phyloP scores from a whole-genome alignment of 352 stramenopile genomes.

The Pythium phragmitis region DNA sequence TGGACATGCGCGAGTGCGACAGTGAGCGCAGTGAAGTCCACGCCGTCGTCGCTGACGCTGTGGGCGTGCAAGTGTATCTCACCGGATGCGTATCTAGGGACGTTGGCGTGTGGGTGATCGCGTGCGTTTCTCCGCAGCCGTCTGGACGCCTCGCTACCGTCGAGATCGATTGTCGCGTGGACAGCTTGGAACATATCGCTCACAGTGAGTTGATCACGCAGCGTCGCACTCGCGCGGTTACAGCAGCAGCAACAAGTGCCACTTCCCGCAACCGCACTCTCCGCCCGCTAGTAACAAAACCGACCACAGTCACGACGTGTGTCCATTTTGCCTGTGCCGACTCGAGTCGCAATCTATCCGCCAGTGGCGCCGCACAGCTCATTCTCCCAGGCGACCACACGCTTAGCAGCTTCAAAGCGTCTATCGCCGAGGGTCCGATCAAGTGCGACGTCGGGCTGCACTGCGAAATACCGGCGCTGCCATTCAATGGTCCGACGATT shows the following conservation, averaged over 20 bases:
- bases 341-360: conserved; percentile 38
- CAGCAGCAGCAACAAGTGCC: neutral
- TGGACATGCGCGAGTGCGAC: conserved; percentile 4
- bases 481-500: conserved; percentile 52
- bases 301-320: conserved; percentile 3
- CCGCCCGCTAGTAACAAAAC: neutral
- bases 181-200: neutral
- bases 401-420: conserved; percentile 16
- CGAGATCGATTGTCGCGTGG: conserved; percentile 13
- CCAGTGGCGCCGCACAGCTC: conserved; percentile 32
- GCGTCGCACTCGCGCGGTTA: neutral
- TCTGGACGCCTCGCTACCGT: neutral
- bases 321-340: conserved; percentile 50
- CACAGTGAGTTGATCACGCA: neutral
- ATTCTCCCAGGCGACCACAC: conserved; percentile 32
- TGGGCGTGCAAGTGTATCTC: conserved; percentile 39
- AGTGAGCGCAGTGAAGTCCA: conserved; percentile 23
- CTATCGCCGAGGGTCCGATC: neutral
- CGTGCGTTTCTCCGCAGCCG: conserved; percentile 15
- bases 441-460: conserved; percentile 33
- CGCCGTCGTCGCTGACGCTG: conserved; percentile 34
- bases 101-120: conserved; percentile 36
- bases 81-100: conserved; percentile 24
- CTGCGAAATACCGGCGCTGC: conserved; percentile 51
- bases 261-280: neutral